Evolutionary conservation across 1,139 yeast species (phyloP), one percentile per base, ranked within the genome.

Genomic region (Taphrina wiesneri): DNA sequence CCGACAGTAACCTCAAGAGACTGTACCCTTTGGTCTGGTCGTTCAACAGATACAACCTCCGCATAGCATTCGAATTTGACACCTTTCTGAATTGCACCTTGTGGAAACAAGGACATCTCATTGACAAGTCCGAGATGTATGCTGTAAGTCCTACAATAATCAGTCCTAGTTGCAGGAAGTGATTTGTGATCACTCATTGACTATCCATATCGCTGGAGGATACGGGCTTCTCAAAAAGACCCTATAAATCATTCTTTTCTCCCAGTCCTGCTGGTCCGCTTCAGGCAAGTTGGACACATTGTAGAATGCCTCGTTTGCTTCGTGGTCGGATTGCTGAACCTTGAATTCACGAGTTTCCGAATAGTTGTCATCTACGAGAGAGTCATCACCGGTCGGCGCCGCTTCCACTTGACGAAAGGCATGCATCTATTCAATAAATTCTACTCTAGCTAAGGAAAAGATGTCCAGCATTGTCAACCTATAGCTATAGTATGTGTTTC

Each of bases 91-190:
- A 68, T 19, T n/a, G 60, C 63, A 4, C 57, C 65, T 15, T 56
- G 59, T 1, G 70, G 70, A 41, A 66, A 68, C 17, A 69, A 47
- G 28, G 65, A 68, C 71, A 69, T 69, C 23, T 69, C 71, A 57
- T 68, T 69, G 25, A 68, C 65, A 21, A 69, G 49, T 13, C 68
- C 70, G 21, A 68, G 51, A 26, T 67, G 70, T 3, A 69, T 17
- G 9, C 34, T 32, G 45, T 56, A 56, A 41, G 28, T 0, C 30
- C 45, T 56, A 17, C 6, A 32, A 11, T n/a, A 5, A 32, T 13
- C 17, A 13, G 19, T 15, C 13, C 19, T 1, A 13, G 17, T 13
- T 45, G 2, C 6, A 1, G 11, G 5, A 6, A 17, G 6, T 28
- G 9, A 36, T 26, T 17, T 9, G 2, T 47, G 3, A 15, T 23